Base-by-base conservation (phyloP, 306 rosid genomes). In the Macrotyloma uniflorum region DNA sequence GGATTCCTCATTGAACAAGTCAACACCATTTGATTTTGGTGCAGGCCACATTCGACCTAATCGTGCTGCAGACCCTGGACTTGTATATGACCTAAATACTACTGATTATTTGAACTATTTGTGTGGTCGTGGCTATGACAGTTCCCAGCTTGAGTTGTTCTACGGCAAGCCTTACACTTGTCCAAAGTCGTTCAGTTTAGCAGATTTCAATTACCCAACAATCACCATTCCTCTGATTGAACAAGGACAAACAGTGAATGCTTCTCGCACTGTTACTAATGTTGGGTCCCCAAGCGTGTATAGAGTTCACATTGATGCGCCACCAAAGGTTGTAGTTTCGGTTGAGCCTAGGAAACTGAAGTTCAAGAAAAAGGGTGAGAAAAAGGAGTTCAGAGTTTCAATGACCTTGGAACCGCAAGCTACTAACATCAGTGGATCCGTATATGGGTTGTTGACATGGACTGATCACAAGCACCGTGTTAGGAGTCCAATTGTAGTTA, bases 171-270 rank as follows among this genome's bases (percentile, higher is more conserved):
- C 79, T 16, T 66, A 58, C 55, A 42, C 42, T 11, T 91, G 97
- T 69, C 83, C 83, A 32, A 55, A 47, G 24, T 75, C 80, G 0
- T 86, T 65, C 80, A 88, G 30, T 11, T 28, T 85, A 3, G 61
- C 55, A 9, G 85, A 89, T 79, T 75, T 91, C 57, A 91, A 91
- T 53, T 89, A 91, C 85, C 97, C 97, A 12, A 35, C 94, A n/a
- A 86, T 91, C 73, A 42, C 79, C 33, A 36, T 90, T 35, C 63
- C 82, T 0, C 10, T 9, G 53, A 53, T 78, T 5, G 20, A 26
- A 1, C 1, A 2, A 15, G 51, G 14, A 22, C 7, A 55, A 6
- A 13, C 84, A 0, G 30, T 72, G 8, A 83, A 71, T 5, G 61
- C 87, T 70, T 76, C 86, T 16, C 85, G 93, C 63, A 87, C 67